A percentile compares a stretch with the other conserved stretches of the same genome.
Conservation (phyloP, 768 basidiomycete genomes). For the Boletus subcaerulescens region DNA sequence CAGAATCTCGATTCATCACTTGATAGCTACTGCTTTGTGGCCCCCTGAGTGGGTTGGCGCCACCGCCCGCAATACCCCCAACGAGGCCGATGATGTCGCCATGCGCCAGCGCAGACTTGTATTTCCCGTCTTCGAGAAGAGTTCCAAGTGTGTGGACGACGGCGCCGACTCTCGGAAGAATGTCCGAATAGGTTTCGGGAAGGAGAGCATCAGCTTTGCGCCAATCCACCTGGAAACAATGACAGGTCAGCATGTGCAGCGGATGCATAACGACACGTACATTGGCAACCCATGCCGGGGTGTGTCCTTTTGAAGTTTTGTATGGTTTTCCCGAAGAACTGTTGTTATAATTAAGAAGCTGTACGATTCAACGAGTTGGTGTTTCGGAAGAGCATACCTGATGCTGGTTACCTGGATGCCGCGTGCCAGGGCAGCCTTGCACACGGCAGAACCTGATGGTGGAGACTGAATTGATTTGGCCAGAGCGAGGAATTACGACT, state of each 20-base stretch:
- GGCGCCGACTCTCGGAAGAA: conserved; percentile 65
- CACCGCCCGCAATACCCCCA: conserved; percentile 45
- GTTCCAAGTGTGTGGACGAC: conserved; percentile 95
- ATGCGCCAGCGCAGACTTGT: conserved; percentile 70
- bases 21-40: conserved; percentile 60
- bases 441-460: conserved; percentile 82
- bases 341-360: not conserved
- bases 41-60: conserved; percentile 56
- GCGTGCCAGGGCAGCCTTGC: conserved; percentile 77
- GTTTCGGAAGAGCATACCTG: conserved; percentile 46
- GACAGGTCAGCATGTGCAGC: conserved; percentile 2
- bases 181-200: conserved; percentile 66
- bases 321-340: conserved; percentile 89
- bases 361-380: not conserved
- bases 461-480: conserved; percentile 1
- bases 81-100: conserved; percentile 54
- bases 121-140: conserved; percentile 74
- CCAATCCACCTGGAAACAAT: conserved; percentile 73
- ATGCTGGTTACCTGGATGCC: conserved; percentile 90
- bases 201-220: conserved; percentile 77
- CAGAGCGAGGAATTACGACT: conserved; percentile 6
- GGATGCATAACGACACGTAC: conserved; percentile 37
- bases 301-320: conserved; percentile 84
- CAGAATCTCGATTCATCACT: conserved; percentile 82
- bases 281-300: conserved; percentile 80